Evolutionary conservation across 1,284 basidiomycete species (phyloP).

Genomic region (Ceratobasidium sp.): DNA sequence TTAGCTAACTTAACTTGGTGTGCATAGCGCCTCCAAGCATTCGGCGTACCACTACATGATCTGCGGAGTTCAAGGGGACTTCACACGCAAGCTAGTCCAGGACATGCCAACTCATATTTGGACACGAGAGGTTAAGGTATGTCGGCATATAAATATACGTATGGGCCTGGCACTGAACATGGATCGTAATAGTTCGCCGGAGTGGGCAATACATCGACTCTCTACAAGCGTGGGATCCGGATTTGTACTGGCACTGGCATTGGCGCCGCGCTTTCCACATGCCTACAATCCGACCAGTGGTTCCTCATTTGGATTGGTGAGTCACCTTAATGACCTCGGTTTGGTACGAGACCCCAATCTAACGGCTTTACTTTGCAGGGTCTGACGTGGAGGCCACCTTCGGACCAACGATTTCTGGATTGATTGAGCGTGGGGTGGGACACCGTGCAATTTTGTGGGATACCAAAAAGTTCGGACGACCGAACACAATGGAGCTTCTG

Average conservation of each 20-base stretch:
- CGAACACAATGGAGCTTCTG: conserved; percentile 62
- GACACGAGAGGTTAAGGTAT: conserved; percentile 80
- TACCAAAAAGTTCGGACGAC: conserved; percentile 55
- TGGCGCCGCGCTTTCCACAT: conserved; percentile 63
- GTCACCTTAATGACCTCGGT: conserved; percentile 62
- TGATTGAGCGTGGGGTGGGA: conserved; percentile 68
- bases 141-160: conserved; percentile 39
- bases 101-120: conserved; percentile 75
- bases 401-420: conserved; percentile 61
- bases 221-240: conserved; percentile 64
- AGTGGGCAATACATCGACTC: conserved; percentile 61
- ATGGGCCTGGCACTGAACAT: conserved; percentile 40
- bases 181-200: conserved; percentile 58
- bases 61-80: conserved; percentile 82
- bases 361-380: conserved; percentile 68
- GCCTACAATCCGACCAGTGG: conserved; percentile 51
- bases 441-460: conserved; percentile 53
- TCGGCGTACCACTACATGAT: conserved; percentile 82
- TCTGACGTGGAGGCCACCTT: conserved; percentile 64
- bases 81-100: conserved; percentile 76
- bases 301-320: conserved; percentile 46
- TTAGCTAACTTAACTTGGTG: background rate
- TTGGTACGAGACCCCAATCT: background rate
- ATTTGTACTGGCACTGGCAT: conserved; percentile 64
- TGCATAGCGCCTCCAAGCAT: conserved; percentile 71